Evolutionary conservation across 2,329 filamentous ascomycete genomes (phyloP).

Genomic region (Apiospora koreana): DNA sequence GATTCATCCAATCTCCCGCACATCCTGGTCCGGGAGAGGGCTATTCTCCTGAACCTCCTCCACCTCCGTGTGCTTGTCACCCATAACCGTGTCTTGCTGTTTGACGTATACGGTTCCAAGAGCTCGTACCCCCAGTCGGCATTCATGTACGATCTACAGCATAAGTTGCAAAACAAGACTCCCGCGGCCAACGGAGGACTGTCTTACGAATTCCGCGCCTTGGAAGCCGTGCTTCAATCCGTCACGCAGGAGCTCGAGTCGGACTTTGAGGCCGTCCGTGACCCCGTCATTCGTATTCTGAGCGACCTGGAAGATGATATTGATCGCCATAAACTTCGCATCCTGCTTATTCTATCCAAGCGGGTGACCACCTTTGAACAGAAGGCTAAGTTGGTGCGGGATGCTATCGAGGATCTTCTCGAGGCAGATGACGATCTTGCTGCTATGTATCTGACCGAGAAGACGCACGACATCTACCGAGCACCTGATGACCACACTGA

Average conservation of each 20-base stretch:
- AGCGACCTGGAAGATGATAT: constrained; percentile 95
- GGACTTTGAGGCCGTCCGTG: constrained; percentile 91
- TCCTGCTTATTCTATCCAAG: constrained; percentile 92
- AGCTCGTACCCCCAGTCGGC: constrained; percentile 94
- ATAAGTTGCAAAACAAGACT: constrained; percentile 83
- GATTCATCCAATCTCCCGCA: constrained; percentile 94
- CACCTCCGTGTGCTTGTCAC: constrained; percentile 96
- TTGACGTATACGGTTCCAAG: constrained; percentile 93
- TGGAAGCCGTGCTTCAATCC: constrained; percentile 92
- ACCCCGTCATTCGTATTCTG: constrained; percentile 86
- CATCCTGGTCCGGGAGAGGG: constrained; percentile 88
- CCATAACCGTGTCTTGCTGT: constrained; percentile 88
- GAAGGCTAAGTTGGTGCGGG: constrained; percentile 89
- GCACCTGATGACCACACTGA: constrained; percentile 90
- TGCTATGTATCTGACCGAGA: constrained; percentile 94
- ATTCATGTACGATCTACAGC: constrained; percentile 97
- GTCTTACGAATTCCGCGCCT: constrained; percentile 92
- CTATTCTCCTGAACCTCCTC: constrained; percentile 94
- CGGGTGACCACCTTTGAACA: constrained; percentile 96
- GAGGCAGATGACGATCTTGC: constrained; percentile 95
- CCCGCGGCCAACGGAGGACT: constrained; percentile 62
- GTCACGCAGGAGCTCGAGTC: constrained; percentile 90
- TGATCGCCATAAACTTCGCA: constrained; percentile 87
- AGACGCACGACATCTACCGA: constrained; percentile 70
- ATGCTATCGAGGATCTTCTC: constrained; percentile 91